Base-by-base conservation (phyloP, 192 early-diverging fungal species). In the Phlyctochytrium arcticum region DNA sequence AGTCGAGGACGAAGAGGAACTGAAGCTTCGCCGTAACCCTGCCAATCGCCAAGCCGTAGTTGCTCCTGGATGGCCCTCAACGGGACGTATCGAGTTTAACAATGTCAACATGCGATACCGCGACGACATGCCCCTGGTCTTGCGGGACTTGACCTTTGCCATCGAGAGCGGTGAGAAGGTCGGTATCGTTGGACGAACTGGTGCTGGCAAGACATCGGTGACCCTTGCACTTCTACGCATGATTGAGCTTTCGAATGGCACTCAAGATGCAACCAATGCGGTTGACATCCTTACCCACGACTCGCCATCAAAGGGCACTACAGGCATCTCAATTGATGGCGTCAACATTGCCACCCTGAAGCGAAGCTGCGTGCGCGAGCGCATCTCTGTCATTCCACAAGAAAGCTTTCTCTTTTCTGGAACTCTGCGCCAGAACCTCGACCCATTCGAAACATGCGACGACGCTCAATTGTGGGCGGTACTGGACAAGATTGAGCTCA, bases 241-340 rank as follows among this genome's bases (percentile, higher is more conserved):
- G 19, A 60, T 44, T 64, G 53, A 49, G 24, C 23, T 32, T 10
- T 42, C 37, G n/a, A n/a, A n/a, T n/a, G n/a, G n/a, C n/a, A n/a
- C n/a, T n/a, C 8, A 42, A n/a, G 3, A 46, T 27, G 44, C 15
- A 15, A 6, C 7, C 26, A 37, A 59, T 34, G 44, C 30, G 24
- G 9, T 9, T 10, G 30, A 62, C 19, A n/a, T 68, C 19, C n/a
- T n/a, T n/a, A n/a, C n/a, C n/a, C n/a, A n/a, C n/a, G n/a, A n/a
- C n/a, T n/a, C n/a, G n/a, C n/a, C n/a, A n/a, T n/a, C n/a, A n/a
- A 24, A 36, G 9, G 64, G 77, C 17, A 69, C 81, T 0, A 48
- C 69, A 19, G 90, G 90, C n/a, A 89, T 92, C 54, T 39, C 48
- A 4, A 83, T 92, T 62, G 92, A 91, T 48, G 89, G 82, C 24